phyloP scores from a whole-genome alignment of 495 filamentous ascomycete genomes.

The Lophium mytilinum region DNA sequence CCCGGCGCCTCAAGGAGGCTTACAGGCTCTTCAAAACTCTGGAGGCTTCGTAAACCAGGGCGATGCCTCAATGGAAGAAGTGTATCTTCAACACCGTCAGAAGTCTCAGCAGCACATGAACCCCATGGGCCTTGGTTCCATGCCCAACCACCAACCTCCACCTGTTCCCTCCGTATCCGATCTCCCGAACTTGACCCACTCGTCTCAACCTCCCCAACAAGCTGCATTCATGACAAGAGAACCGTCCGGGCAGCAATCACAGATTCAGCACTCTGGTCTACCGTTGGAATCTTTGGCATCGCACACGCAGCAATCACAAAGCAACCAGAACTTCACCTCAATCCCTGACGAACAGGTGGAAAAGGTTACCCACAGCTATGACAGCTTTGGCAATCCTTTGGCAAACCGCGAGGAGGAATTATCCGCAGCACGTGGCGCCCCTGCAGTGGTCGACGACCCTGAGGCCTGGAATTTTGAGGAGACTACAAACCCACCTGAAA shows the following conservation, averaged over 20 bases:
- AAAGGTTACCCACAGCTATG: constrained; percentile 49
- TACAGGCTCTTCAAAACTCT: constrained; percentile 22
- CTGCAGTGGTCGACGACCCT: constrained; percentile 39
- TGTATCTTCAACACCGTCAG: constrained; percentile 36
- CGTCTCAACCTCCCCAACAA: constrained; percentile 18
- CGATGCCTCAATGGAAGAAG: constrained; percentile 33
- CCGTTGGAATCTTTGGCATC: constrained; percentile 3
- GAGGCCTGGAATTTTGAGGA: constrained; percentile 96
- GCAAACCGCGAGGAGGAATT: constrained; percentile 38
- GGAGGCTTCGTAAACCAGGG: constrained; percentile 24
- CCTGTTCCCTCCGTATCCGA: constrained; percentile 37
- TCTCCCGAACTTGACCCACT: constrained; percentile 27
- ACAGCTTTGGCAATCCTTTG: constrained; percentile 46
- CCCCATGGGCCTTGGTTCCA: constrained; percentile 31
- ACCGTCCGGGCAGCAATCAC: constrained; percentile 18
- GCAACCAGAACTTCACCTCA: constrained; percentile 27
- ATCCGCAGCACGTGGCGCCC: constrained; percentile 1
- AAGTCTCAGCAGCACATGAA: constrained; percentile 19
- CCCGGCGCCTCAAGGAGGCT: constrained; percentile 30
- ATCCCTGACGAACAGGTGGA: constrained; percentile 48
- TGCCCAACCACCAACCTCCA: constrained; percentile 50
- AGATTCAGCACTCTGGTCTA: constrained; percentile 2
- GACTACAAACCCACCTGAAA: constrained; percentile 38
- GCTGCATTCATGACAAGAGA: constrained; percentile 26
- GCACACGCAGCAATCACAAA: constrained; percentile 8